Evolutionary conservation across 192 early-diverging fungal genomes (phyloP), one percentile per base, ranked within the genome.

Genomic region (Entomortierella beljakovae): DNA sequence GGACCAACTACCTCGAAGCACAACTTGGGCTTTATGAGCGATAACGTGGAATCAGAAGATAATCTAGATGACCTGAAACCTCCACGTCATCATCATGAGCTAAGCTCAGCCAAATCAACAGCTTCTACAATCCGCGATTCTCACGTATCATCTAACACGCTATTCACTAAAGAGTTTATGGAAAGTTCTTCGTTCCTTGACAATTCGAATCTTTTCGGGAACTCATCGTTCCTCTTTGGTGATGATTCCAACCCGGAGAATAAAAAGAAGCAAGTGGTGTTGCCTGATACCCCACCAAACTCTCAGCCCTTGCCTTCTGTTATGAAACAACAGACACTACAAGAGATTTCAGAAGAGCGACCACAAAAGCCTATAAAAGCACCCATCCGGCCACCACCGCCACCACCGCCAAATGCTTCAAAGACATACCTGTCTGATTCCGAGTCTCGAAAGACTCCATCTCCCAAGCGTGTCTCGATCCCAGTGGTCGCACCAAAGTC

Each of bases 111-210:
- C 29, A n/a, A 18, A 38, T 3, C 11, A n/a, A 48, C 31, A 20
- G 11, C 43, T 52, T 33, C 55, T 28, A 42, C 58, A 1, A 59
- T n/a, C n/a, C 49, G 73, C 34, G 49, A 57, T 43, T 62, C 73
- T 11, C 53, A 62, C 40, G 7, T 57, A 18, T 46, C 64, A 1
- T 23, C 37, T 7, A 55, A 60, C 7, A 53, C 65, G 5, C 15
- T 70, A 28, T 79, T 79, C 62, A 65, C 52, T 28, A 55, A 64
- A 48, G 75, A 79, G 31, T 79, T 69, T 50, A 58, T 69, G 46
- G 67, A 70, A 0, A 65, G 49, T 50, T 70, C 64, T 13, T 40
- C 75, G 1, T 58, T 70, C 38, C 16, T 79, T 26, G 22, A 57
- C 26, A 61, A 77, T 9, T 55, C 65, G n/a, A 34, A 51, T 25